Conservation (phyloP, 2,329 filamentous ascomycete genomes). For the Phyllosticta paracitricarpa region DNA sequence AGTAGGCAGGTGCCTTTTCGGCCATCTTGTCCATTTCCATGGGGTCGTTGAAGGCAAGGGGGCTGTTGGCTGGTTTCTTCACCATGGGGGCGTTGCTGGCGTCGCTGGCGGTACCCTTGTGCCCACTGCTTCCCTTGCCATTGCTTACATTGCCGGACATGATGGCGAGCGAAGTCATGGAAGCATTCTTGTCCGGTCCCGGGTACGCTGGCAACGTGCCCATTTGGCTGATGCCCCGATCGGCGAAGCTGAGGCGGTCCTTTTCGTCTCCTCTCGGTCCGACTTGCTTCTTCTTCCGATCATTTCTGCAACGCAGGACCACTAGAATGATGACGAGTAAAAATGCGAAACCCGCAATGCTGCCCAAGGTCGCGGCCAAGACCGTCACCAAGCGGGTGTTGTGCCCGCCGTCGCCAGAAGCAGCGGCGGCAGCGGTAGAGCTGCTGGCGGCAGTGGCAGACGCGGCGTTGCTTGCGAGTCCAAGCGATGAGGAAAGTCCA, state of each 20-base stretch:
- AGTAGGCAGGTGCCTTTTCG: conserved; percentile 23
- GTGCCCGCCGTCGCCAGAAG: conserved; percentile 21
- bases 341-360: conserved; percentile 63
- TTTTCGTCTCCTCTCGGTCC: conserved; percentile 42
- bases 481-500: conserved; percentile 16
- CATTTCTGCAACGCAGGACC: conserved; percentile 51
- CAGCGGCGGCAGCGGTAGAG: not conserved
- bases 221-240: conserved; percentile 30
- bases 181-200: conserved; percentile 24
- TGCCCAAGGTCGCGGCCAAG: conserved; percentile 71
- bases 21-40: conserved; percentile 36
- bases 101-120: conserved; percentile 41
- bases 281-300: conserved; percentile 50
- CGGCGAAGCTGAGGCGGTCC: conserved; percentile 39
- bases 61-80: conserved; percentile 35
- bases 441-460: conserved; percentile 17
- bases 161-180: conserved; percentile 35
- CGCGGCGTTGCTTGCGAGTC: conserved; percentile 14
- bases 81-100: conserved; percentile 51
- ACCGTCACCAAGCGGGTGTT: conserved; percentile 49
- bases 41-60: conserved; percentile 30
- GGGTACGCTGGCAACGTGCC: conserved; percentile 14
- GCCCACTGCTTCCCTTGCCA: conserved; percentile 18
- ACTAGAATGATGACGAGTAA: conserved; percentile 65
- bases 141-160: conserved; percentile 46